Percentiles rank a stretch among this genome's conserved stretches.
These are phyloP conservation scores for Fusarium austroafricanum DNA, from an alignment of 2,329 filamentous ascomycete species.

Conservation along the genomic window DNA sequence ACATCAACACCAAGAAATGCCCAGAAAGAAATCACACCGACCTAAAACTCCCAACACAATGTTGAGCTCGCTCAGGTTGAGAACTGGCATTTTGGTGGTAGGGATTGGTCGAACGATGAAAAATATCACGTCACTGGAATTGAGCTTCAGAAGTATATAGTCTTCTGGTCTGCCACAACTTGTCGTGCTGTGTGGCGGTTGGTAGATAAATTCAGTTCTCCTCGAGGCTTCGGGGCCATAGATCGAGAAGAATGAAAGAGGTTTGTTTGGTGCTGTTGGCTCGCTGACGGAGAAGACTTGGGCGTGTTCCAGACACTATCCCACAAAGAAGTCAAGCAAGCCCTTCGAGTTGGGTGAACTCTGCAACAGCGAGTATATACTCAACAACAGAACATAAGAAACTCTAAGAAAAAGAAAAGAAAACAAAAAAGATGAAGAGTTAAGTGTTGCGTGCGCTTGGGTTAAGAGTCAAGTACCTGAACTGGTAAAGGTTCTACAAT, in stretches of 20 bases:
- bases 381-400: not conserved
- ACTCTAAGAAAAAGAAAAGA: not conserved
- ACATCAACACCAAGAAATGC: conserved; percentile 2
- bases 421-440: not conserved
- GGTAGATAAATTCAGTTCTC: not conserved
- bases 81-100: conserved; percentile 34
- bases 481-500: conserved; percentile 1
- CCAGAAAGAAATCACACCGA: conserved; percentile 41
- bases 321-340: not conserved
- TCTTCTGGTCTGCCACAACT: not conserved
- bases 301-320: conserved; percentile 1
- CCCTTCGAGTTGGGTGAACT: not conserved
- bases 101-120: not conserved
- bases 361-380: not conserved
- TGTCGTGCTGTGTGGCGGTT: not conserved
- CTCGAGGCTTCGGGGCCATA: not conserved
- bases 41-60: conserved; percentile 61
- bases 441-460: not conserved
- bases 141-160: conserved; percentile 8
- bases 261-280: not conserved
- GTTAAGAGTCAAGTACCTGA: not conserved
- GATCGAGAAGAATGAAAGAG: too few relatives aligned
- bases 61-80: conserved; percentile 64
- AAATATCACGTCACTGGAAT: not conserved
- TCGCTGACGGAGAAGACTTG: not conserved